Evolutionary conservation across 2,329 filamentous ascomycete genomes (phyloP), one percentile per base, ranked within the genome.

Genomic region (Cladosporium sphaerospermum): DNA sequence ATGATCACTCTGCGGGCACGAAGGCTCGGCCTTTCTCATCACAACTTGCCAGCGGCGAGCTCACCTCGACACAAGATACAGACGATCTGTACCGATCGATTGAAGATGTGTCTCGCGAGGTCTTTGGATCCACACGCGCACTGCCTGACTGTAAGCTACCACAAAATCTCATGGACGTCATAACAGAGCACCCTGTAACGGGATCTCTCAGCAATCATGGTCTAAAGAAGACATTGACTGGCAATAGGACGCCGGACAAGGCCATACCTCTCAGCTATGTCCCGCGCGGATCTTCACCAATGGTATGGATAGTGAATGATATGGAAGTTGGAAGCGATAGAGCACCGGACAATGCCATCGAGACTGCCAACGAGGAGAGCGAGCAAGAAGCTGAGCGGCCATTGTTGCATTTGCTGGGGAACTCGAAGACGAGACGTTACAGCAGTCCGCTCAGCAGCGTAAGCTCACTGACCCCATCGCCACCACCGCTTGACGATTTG

Each of bases 71-170:
- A 28, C 46, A 42, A n/a, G 56, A 59, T 23, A 45, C 50, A 18
- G 50, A 61, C 16, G 54, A 56, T 4, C 11, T 60, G 8, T 57
- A 56, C 52, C 13, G 41, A n/a, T 56, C 55, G 16, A 55, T 61
- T 37, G 54, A 57, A 13, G 50, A 58, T 16, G 45, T 61, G 8
- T 51, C 54, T 2, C 45, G 55, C 32, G 55, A 52, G n/a, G 41
- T 62, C 28, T 56, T 61, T 14, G 45, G 52, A 36, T 52, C 55
- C 13, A 60, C 56, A 23, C 56, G 54, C 45, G 48, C 54, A 52
- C 33, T 61, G 34, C 56, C 59, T 34, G 52, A 57, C 54, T 55
- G 58, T 62, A 61, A 57, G 59, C 53, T 53, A 47, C 40, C 16
- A 28, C 33, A 41, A 32, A 37, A 53, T 5, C 28, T 39, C 42